A percentile compares a stretch with the other conserved stretches of the same genome.
phyloP scores from a whole-genome alignment of 495 filamentous ascomycete species.

The Cercophora sp. region DNA sequence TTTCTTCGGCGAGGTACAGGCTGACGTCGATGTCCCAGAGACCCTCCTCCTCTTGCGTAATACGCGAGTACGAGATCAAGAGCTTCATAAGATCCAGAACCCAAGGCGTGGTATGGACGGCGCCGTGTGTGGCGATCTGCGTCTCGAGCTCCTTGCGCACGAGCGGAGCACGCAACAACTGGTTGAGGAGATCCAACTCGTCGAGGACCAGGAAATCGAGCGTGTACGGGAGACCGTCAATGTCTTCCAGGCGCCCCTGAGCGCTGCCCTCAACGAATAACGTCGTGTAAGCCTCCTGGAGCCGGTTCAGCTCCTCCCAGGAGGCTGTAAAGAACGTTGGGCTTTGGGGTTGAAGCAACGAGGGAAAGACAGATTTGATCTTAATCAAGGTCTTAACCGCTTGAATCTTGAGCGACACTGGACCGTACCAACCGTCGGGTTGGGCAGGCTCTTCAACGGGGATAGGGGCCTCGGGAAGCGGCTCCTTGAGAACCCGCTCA shows the following conservation, averaged over 20 bases:
- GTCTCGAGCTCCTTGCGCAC: conserved; percentile 80
- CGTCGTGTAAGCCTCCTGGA: conserved; percentile 66
- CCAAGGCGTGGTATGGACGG: conserved; percentile 63
- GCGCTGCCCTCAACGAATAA: conserved; percentile 81
- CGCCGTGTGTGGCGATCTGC: conserved; percentile 57
- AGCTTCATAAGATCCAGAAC: conserved; percentile 77
- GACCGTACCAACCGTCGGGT: conserved; percentile 58
- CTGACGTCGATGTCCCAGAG: conserved; percentile 97
- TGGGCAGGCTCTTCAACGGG: not conserved
- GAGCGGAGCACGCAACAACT: conserved; percentile 73
- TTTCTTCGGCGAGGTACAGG: conserved; percentile 91
- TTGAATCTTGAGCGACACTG: conserved; percentile 82
- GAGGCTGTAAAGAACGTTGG: conserved; percentile 73
- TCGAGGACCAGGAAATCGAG: conserved; percentile 92
- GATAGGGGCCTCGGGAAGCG: conserved; percentile 35
- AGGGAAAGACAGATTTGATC: conserved; percentile 77
- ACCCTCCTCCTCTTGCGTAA: conserved; percentile 86
- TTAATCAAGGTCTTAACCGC: conserved; percentile 90
- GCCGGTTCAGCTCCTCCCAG: conserved; percentile 76
- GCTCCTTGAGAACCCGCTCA: conserved; percentile 62
- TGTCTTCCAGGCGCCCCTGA: conserved; percentile 84
- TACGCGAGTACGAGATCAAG: conserved; percentile 81
- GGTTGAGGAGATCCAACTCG: conserved; percentile 88
- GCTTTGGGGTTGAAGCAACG: conserved; percentile 74
- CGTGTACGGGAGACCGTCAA: conserved; percentile 87